phyloP scores from a whole-genome alignment of 148 eudicot species.

The Chenopodium album region DNA sequence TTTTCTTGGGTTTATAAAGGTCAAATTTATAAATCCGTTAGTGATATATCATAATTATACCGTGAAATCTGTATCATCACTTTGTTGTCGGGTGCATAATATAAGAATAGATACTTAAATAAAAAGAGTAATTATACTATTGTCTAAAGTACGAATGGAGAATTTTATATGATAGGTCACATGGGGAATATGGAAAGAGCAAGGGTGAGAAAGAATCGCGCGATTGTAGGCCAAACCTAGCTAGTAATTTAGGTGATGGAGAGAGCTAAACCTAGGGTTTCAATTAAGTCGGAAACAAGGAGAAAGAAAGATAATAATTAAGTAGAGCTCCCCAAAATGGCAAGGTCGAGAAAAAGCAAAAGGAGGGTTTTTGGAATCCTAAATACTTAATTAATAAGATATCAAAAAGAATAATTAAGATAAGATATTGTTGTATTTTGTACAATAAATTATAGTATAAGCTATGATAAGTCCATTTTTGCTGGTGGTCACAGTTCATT shows the following conservation, averaged over 20 bases:
- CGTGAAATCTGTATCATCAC: neutral
- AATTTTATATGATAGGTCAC: neutral
- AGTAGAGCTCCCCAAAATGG: slow-evolving; percentile 18
- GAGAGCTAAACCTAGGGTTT: slow-evolving; percentile 19
- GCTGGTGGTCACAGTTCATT: slow-evolving; percentile 27
- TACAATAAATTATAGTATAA: slow-evolving; percentile 7
- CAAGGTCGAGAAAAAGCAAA: slow-evolving; percentile 21
- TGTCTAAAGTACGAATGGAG: neutral
- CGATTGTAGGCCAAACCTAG: neutral
- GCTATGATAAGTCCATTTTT: neutral
- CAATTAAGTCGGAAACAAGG: neutral
- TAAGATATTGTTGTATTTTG: slow-evolving; percentile 10
- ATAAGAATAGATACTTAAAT: neutral
- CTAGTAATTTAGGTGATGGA: neutral
- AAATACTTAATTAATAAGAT: slow-evolving; percentile 11
- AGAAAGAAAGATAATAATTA: neutral
- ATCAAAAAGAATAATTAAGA: neutral
- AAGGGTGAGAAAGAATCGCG: neutral
- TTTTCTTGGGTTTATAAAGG: no score
- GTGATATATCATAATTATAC: neutral
- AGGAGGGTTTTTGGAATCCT: neutral
- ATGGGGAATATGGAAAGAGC: neutral
- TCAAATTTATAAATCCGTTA: no score
- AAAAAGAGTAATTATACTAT: neutral
- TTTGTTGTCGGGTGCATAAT: neutral